These are phyloP conservation scores for Apophysomyces elegans DNA, from an alignment of 371 early-diverging fungal genomes.

Conservation along the genomic window DNA sequence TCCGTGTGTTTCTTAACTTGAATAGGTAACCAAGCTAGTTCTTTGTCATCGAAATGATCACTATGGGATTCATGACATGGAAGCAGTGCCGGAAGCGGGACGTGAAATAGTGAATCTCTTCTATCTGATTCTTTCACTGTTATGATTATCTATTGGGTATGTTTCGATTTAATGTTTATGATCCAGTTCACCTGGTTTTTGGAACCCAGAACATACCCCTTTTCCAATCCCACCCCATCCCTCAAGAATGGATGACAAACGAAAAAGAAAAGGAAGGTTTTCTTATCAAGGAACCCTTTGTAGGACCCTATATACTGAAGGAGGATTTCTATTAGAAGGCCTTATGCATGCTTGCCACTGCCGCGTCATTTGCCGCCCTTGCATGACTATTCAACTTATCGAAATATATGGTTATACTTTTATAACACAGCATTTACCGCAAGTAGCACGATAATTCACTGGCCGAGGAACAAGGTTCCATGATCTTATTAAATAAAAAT, in stretches of 20 bases:
- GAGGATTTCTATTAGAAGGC: constrained; percentile 3
- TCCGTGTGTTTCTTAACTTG: constrained; percentile 7
- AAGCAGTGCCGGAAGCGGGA: not conserved
- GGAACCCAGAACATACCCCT: constrained; percentile 1
- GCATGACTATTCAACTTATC: not conserved
- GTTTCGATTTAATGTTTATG: not conserved
- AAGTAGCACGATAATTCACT: constrained; percentile 8
- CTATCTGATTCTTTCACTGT: not conserved
- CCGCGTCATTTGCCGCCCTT: constrained; percentile 12
- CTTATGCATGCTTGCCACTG: constrained; percentile 9
- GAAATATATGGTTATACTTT: not conserved
- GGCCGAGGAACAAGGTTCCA: not conserved
- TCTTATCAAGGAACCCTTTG: constrained; percentile 2
- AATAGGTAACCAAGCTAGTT: not conserved
- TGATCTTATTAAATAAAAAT: too few relatives aligned
- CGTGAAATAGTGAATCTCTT: not conserved
- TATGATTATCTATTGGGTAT: not conserved
- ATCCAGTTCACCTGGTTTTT: not conserved
- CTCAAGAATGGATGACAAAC: not conserved
- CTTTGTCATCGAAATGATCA: not conserved
- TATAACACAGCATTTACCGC: constrained; percentile 6
- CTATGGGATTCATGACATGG: not conserved
- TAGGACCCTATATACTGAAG: constrained; percentile 6
- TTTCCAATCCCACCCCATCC: not conserved
- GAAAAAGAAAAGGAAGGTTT: constrained; percentile 1